These are phyloP conservation scores for Spathaspora sp. DNA, from an alignment of 805 yeast species.

Conservation along the genomic window DNA sequence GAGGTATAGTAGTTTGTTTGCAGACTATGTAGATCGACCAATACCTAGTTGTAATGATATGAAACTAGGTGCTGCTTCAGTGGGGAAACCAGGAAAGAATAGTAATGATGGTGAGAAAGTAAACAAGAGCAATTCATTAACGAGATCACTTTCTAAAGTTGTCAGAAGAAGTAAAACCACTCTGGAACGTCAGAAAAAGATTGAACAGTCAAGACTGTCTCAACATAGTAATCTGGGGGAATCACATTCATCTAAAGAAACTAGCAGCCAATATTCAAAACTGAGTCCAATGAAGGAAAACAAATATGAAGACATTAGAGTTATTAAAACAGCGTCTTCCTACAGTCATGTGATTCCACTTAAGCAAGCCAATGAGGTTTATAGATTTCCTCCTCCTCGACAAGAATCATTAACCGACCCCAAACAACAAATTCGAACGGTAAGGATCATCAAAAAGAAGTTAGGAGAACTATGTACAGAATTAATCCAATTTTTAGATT, in stretches of 20 bases:
- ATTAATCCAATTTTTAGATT: conserved; percentile 2
- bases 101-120: no score
- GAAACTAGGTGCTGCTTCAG: conserved; percentile 4
- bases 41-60: conserved; percentile 10
- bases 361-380: neutral
- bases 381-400: neutral
- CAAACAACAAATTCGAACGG: conserved; percentile 1
- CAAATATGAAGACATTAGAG: no score
- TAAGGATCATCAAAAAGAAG: conserved; percentile 1
- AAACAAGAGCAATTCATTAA: neutral
- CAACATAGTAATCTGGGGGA: neutral
- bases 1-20: neutral
- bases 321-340: no score
- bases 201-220: neutral
- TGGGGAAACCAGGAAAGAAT: no score
- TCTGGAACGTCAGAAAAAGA: neutral
- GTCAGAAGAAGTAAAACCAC: neutral
- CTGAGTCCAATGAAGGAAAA: no score
- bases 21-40: conserved; percentile 6
- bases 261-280: no score
- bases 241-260: neutral
- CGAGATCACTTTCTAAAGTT: conserved; percentile 4
- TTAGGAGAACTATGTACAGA: conserved; percentile 5
- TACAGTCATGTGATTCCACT: neutral
- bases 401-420: neutral